Evolutionary conservation across 2,329 filamentous ascomycete genomes (phyloP).

Genomic region (Calonectria henricotiae): DNA sequence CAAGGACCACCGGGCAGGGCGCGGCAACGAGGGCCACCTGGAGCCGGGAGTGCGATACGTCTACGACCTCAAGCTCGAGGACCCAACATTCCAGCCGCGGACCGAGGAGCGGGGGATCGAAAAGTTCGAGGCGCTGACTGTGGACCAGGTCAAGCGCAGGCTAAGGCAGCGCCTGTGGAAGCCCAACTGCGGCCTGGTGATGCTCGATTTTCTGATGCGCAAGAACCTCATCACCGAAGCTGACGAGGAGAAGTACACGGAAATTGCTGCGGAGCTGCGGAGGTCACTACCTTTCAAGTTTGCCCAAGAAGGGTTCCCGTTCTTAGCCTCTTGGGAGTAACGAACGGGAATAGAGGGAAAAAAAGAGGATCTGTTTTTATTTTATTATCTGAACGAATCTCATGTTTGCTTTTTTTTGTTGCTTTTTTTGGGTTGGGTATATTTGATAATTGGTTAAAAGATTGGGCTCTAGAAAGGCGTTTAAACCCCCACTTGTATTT

Average conservation of each 20-base stretch:
- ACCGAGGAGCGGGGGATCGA: constrained; percentile 53
- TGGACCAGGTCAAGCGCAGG: constrained; percentile 54
- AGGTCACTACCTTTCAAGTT: constrained; percentile 53
- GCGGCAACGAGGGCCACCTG: constrained; percentile 54
- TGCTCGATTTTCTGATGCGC: constrained; percentile 58
- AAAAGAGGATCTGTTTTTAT: not conserved
- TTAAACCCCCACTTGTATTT: constrained; percentile 27
- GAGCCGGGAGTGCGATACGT: constrained; percentile 60
- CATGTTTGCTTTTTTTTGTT: constrained; percentile 1
- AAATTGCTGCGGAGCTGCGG: constrained; percentile 48
- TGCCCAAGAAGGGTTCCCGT: constrained; percentile 36
- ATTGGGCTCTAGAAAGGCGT: constrained; percentile 14
- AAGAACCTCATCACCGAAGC: constrained; percentile 50
- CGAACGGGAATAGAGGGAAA: not conserved
- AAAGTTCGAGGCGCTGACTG: constrained; percentile 51
- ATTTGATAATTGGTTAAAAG: constrained; percentile 1
- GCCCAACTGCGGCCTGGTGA: constrained; percentile 61
- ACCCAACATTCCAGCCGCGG: constrained; percentile 46
- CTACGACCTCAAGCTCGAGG: constrained; percentile 56
- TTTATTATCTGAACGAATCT: not conserved
- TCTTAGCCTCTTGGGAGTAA: constrained; percentile 31
- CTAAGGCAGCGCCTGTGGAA: constrained; percentile 56
- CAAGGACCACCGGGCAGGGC: constrained; percentile 54
- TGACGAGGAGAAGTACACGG: constrained; percentile 47
- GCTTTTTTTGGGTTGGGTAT: not conserved